A percentile compares a stretch with the other conserved stretches of the same genome.
These are phyloP conservation scores for Celoporthe dispersa DNA, from an alignment of 2,329 filamentous ascomycete genomes.

Conservation along the genomic window DNA sequence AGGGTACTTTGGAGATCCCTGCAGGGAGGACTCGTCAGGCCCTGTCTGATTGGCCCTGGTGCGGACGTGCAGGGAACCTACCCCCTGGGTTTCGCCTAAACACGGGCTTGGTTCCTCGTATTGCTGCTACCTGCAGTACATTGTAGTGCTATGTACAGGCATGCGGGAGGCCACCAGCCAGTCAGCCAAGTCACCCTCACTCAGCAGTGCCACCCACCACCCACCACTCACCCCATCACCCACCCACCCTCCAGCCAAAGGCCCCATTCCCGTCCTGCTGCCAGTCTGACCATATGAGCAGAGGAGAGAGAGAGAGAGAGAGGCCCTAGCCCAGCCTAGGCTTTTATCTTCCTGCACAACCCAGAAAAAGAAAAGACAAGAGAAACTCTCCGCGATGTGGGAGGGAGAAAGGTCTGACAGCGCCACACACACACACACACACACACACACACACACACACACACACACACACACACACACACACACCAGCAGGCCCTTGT, in stretches of 20 bases:
- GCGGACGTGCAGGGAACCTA: background rate
- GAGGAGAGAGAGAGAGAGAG: background rate
- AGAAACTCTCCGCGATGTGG: background rate
- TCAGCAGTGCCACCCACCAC: background rate
- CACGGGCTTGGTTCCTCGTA: background rate
- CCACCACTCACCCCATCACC: no score
- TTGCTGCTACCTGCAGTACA: background rate
- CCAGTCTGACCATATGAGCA: background rate
- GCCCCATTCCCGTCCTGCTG: no score
- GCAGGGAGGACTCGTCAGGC: background rate
- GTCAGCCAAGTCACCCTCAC: background rate
- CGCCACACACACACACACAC: background rate
- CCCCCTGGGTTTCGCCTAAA: slow-evolving; percentile 5
- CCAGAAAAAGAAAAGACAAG: no score
- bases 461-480: background rate
- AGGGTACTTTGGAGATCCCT: background rate
- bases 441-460: background rate
- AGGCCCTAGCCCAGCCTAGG: no score
- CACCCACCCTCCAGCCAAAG: no score
- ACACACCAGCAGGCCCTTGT: no score
- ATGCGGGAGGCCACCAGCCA: background rate
- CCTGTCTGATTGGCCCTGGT: background rate
- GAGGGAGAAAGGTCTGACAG: background rate
- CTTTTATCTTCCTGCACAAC: background rate
- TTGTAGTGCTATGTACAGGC: no score